phyloP scores from a whole-genome alignment of 352 stramenopile genomes.

The Phytophthora pistaciae region DNA sequence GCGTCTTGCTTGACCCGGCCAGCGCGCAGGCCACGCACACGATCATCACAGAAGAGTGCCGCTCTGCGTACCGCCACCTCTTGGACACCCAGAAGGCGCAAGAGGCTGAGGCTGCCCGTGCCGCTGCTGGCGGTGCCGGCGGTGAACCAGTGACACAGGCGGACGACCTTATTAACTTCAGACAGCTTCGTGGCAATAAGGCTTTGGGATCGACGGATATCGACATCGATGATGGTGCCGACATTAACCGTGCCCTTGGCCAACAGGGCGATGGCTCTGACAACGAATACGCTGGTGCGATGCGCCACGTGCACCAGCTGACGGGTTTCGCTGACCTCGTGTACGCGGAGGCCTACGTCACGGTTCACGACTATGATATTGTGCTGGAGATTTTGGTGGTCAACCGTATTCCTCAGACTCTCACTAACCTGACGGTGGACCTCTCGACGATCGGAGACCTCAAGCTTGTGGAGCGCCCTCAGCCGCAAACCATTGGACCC shows the following conservation, averaged over 20 bases:
- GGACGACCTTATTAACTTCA: conserved; percentile 99
- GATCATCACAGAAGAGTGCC: conserved; percentile 88
- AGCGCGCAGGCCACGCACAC: conserved; percentile 67
- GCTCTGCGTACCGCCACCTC: conserved; percentile 78
- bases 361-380: conserved; percentile 99
- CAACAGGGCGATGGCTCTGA: conserved; percentile 72
- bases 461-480: conserved; percentile 99
- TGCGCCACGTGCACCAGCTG: conserved; percentile 98
- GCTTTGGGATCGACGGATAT: conserved; percentile 95
- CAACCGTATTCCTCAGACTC: conserved; percentile 98
- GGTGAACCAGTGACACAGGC: conserved; percentile 77
- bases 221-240: conserved; percentile 98
- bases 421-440: conserved; percentile 99
- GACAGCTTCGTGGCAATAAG: conserved; percentile 95
- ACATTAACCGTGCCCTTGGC: conserved; percentile 95
- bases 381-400: conserved; percentile 99
- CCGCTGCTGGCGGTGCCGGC: conserved; percentile 40
- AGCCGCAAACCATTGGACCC: conserved; percentile 97
- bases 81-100: conserved; percentile 79
- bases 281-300: conserved; percentile 91
- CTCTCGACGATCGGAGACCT: conserved; percentile 99
- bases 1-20: conserved; percentile 94
- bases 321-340: conserved; percentile 99
- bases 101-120: conserved; percentile 64
- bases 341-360: conserved; percentile 99